Conservation (phyloP, 805 yeast species). For the Candida bentonensis region DNA sequence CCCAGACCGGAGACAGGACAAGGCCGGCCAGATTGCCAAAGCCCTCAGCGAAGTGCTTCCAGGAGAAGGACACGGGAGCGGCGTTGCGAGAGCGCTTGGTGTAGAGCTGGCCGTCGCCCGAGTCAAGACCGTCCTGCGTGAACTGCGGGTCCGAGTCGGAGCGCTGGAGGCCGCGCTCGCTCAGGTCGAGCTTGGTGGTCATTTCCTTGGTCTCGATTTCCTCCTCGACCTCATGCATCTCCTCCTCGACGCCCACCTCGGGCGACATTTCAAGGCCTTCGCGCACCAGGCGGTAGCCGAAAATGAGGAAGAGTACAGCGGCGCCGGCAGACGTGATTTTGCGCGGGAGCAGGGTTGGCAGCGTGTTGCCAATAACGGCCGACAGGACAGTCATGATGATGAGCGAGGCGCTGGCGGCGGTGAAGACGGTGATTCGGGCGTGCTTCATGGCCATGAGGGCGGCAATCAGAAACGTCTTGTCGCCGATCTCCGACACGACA, state of each 20-base stretch:
- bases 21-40: slow-evolving; percentile 42
- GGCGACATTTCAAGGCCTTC: slow-evolving; percentile 75
- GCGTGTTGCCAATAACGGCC: slow-evolving; percentile 82
- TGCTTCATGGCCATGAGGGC: slow-evolving; percentile 97
- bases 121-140: slow-evolving; percentile 21
- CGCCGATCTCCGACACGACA: slow-evolving; percentile 90
- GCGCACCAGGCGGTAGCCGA: slow-evolving; percentile 35
- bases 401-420: slow-evolving; percentile 74
- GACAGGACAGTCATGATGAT: slow-evolving; percentile 84
- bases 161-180: slow-evolving; percentile 23
- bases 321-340: slow-evolving; percentile 72
- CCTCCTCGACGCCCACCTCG: slow-evolving; percentile 82
- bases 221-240: slow-evolving; percentile 91
- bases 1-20: slow-evolving; percentile 76
- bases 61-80: slow-evolving; percentile 8
- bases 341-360: slow-evolving; percentile 72
- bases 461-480: slow-evolving; percentile 91
- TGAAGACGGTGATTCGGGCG: slow-evolving; percentile 69
- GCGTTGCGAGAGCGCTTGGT: slow-evolving; percentile 8
- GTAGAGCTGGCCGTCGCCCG: slow-evolving; percentile 13
- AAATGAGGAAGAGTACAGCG: slow-evolving; percentile 62
- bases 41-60: slow-evolving; percentile 20
- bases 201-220: slow-evolving; percentile 60
- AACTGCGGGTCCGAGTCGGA: slow-evolving; percentile 13
- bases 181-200: slow-evolving; percentile 46